These are phyloP conservation scores for Pythium myriotylum DNA, from an alignment of 352 stramenopile genomes.

Conservation along the genomic window DNA sequence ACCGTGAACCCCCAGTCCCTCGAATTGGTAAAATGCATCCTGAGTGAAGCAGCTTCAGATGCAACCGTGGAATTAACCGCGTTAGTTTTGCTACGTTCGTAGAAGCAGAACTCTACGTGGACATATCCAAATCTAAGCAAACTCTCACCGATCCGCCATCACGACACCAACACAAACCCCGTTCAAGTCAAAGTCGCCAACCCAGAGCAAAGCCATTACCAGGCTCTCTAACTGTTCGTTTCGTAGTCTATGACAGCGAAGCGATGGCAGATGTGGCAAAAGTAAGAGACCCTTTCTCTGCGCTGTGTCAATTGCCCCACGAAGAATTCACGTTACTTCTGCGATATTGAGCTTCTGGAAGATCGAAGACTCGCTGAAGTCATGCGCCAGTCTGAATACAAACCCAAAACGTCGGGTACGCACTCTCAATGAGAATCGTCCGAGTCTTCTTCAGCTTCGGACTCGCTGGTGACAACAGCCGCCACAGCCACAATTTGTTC, in stretches of 20 bases:
- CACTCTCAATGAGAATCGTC: constrained; percentile 22
- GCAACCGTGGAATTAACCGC: neutral
- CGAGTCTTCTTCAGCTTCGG: constrained; percentile 28
- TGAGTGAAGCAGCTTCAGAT: too few species aligned
- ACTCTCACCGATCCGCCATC: neutral
- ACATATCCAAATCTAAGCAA: neutral
- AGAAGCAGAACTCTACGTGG: constrained; percentile 26
- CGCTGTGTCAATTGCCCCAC: too few species aligned
- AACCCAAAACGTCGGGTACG: neutral
- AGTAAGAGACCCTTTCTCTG: constrained; percentile 3
- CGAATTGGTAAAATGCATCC: constrained; percentile 47
- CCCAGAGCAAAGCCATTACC: neutral
- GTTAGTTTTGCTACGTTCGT: neutral
- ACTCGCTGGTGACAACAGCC: constrained; percentile 21
- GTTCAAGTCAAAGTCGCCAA: neutral
- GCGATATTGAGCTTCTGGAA: constrained; percentile 7
- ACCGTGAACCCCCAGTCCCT: constrained; percentile 48
- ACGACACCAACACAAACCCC: neutral
- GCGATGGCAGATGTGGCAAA: constrained; percentile 12
- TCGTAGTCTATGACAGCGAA: constrained; percentile 16
- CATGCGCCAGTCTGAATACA: neutral
- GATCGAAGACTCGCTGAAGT: constrained; percentile 9
- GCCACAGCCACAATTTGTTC: constrained; percentile 20
- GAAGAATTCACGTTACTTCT: too few species aligned
- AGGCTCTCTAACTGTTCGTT: constrained; percentile 2